Evolutionary conservation across 2,329 filamentous ascomycete species (phyloP).

Genomic region (Xylariomycetidae sp.): DNA sequence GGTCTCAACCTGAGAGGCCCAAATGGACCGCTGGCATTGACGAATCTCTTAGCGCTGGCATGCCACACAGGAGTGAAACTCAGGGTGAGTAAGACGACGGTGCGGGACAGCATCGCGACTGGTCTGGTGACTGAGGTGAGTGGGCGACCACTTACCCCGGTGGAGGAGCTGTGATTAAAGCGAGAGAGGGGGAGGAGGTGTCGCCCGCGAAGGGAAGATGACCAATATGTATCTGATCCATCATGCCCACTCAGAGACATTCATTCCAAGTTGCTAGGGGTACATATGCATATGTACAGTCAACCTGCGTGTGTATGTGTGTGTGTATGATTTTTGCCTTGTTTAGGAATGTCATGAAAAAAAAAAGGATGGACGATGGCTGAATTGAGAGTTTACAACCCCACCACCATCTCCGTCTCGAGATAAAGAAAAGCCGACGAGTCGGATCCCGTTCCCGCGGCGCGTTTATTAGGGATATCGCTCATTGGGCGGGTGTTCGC

Average conservation of each 20-base stretch:
- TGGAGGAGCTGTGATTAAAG: not conserved
- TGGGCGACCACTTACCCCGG: slow-evolving; percentile 10
- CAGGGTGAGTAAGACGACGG: slow-evolving; percentile 4
- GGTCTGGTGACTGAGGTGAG: slow-evolving; percentile 3
- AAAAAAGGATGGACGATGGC: too few species aligned
- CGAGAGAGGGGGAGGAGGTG: slow-evolving; percentile 2
- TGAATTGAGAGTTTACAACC: too few species aligned
- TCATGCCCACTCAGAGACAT: slow-evolving; percentile 17
- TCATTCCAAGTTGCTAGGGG: not conserved
- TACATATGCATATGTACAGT: not conserved
- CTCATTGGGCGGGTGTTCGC: too few species aligned
- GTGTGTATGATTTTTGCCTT: not conserved
- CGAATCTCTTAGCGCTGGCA: slow-evolving; percentile 14
- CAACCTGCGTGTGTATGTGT: not conserved
- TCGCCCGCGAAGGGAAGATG: slow-evolving; percentile 8
- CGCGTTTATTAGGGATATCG: too few species aligned
- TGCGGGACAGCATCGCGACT: slow-evolving; percentile 3
- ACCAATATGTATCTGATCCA: slow-evolving; percentile 25
- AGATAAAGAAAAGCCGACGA: too few species aligned
- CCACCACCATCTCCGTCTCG: too few species aligned
- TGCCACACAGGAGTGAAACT: slow-evolving; percentile 4
- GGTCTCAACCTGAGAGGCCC: slow-evolving; percentile 31
- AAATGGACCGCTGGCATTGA: slow-evolving; percentile 11
- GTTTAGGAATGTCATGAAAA: slow-evolving; percentile 3
- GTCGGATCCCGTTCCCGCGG: too few species aligned